Evolutionary conservation across 1,139 yeast genomes (phyloP).

Genomic region (Yamadazyma jaroonii): DNA sequence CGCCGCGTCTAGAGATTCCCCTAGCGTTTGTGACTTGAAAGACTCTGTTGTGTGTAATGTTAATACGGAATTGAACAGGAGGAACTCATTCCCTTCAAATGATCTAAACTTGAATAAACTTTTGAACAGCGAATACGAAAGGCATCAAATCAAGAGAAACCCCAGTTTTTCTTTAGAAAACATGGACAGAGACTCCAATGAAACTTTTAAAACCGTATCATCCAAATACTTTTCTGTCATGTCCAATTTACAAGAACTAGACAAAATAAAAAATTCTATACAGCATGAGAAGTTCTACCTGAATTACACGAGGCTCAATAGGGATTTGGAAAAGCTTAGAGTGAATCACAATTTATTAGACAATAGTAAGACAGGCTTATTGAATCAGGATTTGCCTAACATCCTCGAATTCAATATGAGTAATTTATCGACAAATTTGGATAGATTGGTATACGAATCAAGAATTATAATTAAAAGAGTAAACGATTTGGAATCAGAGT

Average conservation of each 20-base stretch:
- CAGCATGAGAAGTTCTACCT: slow-evolving; percentile 20
- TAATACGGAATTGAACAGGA: slow-evolving; percentile 28
- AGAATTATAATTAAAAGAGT: slow-evolving; percentile 69
- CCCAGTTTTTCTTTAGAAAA: slow-evolving; percentile 9
- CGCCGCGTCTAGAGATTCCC: not conserved
- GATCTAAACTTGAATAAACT: slow-evolving; percentile 31
- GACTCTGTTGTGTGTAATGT: slow-evolving; percentile 6
- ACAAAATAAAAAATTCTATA: slow-evolving; percentile 15
- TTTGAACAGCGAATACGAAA: slow-evolving; percentile 20
- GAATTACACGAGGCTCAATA: slow-evolving; percentile 28
- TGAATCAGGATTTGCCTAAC: slow-evolving; percentile 29
- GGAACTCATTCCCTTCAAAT: slow-evolving; percentile 45
- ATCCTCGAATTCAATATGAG: slow-evolving; percentile 48
- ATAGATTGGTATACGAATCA: slow-evolving; percentile 77
- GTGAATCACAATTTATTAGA: slow-evolving; percentile 29
- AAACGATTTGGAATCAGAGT: slow-evolving; percentile 75
- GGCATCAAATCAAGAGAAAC: slow-evolving; percentile 5
- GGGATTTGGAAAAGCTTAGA: slow-evolving; percentile 30
- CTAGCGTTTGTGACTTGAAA: not conserved
- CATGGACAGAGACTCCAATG: slow-evolving; percentile 3
- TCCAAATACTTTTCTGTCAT: slow-evolving; percentile 22
- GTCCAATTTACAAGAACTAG: slow-evolving; percentile 20
- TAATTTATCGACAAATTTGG: slow-evolving; percentile 68
- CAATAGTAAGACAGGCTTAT: slow-evolving; percentile 26
- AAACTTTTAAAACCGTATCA: slow-evolving; percentile 27